Conservation (phyloP, 441 rosid genomes). For the Adansonia grandidieri region DNA sequence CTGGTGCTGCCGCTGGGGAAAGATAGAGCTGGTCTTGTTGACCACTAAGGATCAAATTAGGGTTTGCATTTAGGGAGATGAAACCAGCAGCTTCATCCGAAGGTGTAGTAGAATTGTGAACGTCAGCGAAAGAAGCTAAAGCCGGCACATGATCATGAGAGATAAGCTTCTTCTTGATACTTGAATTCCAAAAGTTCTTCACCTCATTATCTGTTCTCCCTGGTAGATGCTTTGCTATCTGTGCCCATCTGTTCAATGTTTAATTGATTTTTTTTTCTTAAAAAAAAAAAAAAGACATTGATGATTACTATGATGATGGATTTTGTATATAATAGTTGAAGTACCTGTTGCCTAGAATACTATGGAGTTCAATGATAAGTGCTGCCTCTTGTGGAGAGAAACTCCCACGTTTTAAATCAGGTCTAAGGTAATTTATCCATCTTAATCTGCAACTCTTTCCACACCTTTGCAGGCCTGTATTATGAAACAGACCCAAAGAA, state of each 20-base stretch:
- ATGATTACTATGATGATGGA: neutral
- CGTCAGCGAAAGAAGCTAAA: conserved; percentile 40
- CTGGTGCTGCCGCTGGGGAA: conserved; percentile 38
- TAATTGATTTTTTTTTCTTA: neutral
- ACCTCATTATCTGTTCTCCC: conserved; percentile 98
- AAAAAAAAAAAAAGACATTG: neutral
- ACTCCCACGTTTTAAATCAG: conserved; percentile 95
- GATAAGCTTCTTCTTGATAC: conserved; percentile 91
- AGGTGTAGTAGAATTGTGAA: conserved; percentile 35
- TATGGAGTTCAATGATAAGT: conserved; percentile 92
- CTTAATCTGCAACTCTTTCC: conserved; percentile 97
- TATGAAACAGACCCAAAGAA: neutral
- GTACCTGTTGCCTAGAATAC: conserved; percentile 92
- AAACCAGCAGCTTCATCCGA: conserved; percentile 37
- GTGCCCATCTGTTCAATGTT: conserved; percentile 77
- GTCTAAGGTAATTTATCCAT: conserved; percentile 93
- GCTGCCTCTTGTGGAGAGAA: conserved; percentile 96
- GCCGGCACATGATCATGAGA: conserved; percentile 52
- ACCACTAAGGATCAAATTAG: conserved; percentile 47
- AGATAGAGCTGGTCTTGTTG: conserved; percentile 47
- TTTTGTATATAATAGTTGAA: neutral
- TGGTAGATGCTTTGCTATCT: conserved; percentile 87
- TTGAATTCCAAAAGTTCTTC: conserved; percentile 98
- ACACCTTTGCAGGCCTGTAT: conserved; percentile 85
- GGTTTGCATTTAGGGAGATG: conserved; percentile 61